Percentiles rank a stretch among this genome's conserved stretches.
Conservation (phyloP, 805 yeast genomes). For the Teunomyces stri region DNA sequence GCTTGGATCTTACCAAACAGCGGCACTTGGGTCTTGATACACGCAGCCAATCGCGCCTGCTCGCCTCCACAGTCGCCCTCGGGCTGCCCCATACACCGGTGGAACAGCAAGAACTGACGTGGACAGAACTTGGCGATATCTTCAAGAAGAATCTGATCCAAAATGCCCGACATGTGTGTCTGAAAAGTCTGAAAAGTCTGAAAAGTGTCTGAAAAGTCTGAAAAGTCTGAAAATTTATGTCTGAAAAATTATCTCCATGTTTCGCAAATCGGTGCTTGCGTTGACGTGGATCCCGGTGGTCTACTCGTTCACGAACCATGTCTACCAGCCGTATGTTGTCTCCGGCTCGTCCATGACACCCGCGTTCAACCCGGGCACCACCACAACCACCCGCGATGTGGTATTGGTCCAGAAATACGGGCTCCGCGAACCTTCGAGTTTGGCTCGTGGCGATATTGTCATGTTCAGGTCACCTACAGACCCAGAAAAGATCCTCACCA, state of each 20-base stretch:
- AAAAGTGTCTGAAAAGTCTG: too few species aligned
- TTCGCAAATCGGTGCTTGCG: conserved; percentile 27
- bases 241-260: not conserved
- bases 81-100: conserved; percentile 64
- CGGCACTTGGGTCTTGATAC: conserved; percentile 67
- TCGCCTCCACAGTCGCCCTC: conserved; percentile 52
- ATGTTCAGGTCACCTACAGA: conserved; percentile 78
- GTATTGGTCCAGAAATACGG: conserved; percentile 70
- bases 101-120: conserved; percentile 65
- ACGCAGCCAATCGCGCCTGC: conserved; percentile 56
- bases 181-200: not conserved
- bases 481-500: conserved; percentile 72
- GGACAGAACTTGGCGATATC: conserved; percentile 80
- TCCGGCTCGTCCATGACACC: conserved; percentile 89
- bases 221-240: not conserved
- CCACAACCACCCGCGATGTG: conserved; percentile 49
- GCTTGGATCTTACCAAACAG: conserved; percentile 66
- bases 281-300: conserved; percentile 77
- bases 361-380: conserved; percentile 68
- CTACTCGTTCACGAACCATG: conserved; percentile 65
- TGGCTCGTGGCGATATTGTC: conserved; percentile 64
- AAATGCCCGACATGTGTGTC: conserved; percentile 6
- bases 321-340: conserved; percentile 68
- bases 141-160: conserved; percentile 74
- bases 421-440: conserved; percentile 41